A percentile compares a stretch with the other conserved stretches of the same genome.
phyloP scores from a whole-genome alignment of 1,139 yeast genomes.

The Yamadazyma friedrichii region DNA sequence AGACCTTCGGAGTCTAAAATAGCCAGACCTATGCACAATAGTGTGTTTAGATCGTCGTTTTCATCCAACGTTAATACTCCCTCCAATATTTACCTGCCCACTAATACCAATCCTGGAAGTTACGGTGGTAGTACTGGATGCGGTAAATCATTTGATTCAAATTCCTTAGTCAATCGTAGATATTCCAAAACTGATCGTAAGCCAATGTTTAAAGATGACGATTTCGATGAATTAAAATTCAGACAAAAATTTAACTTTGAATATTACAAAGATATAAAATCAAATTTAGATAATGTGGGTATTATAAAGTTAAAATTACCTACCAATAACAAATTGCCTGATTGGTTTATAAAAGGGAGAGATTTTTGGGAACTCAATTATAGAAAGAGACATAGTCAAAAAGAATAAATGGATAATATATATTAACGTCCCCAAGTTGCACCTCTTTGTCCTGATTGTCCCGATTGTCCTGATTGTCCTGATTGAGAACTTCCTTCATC shows the following conservation, averaged over 20 bases:
- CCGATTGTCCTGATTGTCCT: not conserved
- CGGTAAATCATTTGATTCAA: not conserved
- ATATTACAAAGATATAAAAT: constrained; percentile 37
- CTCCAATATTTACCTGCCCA: constrained; percentile 19
- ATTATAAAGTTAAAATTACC: constrained; percentile 56
- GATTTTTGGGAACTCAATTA: constrained; percentile 55
- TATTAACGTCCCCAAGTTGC: constrained; percentile 29
- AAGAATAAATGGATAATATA: not conserved
- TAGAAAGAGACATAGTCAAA: not conserved
- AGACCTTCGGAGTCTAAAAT: constrained; percentile 36
- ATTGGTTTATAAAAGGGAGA: constrained; percentile 67
- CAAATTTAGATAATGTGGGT: constrained; percentile 36
- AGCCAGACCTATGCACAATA: constrained; percentile 20
- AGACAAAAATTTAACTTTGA: constrained; percentile 30
- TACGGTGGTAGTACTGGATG: no score
- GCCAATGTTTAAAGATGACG: constrained; percentile 11
- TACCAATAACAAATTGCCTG: constrained; percentile 58
- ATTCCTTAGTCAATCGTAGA: constrained; percentile 7
- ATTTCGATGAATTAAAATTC: constrained; percentile 21
- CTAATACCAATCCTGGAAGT: constrained; percentile 5
- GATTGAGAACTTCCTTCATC: constrained; percentile 2
- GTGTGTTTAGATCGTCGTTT: constrained; percentile 26
- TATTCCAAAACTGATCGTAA: constrained; percentile 11
- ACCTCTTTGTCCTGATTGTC: constrained; percentile 4
- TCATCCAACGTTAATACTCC: constrained; percentile 15